These are phyloP conservation scores for Magnusiomyces fungicola DNA, from an alignment of 1,139 yeast species.

Conservation along the genomic window DNA sequence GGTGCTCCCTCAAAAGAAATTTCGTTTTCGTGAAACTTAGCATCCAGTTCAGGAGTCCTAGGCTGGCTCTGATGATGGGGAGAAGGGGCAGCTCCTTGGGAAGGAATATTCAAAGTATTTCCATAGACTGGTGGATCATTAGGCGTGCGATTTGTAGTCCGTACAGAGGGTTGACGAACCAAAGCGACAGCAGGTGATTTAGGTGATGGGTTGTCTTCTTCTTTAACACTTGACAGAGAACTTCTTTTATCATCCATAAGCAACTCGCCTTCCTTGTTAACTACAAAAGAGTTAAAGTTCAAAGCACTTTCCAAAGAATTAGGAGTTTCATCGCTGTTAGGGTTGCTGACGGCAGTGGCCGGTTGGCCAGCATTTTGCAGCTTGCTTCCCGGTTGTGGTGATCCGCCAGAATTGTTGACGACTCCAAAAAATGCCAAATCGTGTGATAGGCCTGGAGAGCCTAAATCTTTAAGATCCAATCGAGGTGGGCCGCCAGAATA, in stretches of 20 bases:
- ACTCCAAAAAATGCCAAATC: constrained; percentile 8
- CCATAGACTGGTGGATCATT: too few relatives aligned
- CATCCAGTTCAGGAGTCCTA: constrained; percentile 1
- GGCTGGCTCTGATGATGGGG: neutral
- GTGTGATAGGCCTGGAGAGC: constrained; percentile 10
- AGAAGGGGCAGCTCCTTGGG: constrained; percentile 6
- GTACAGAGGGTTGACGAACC: constrained; percentile 3
- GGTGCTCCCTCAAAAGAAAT: constrained; percentile 74
- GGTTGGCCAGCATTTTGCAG: neutral
- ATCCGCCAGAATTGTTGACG: neutral
- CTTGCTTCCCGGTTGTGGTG: too few relatives aligned
- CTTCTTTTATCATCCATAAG: too few relatives aligned
- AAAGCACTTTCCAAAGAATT: too few relatives aligned
- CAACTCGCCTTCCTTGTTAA: too few relatives aligned
- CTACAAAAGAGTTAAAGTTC: too few relatives aligned
- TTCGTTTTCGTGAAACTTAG: constrained; percentile 43
- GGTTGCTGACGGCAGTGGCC: too few relatives aligned
- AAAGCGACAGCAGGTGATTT: constrained; percentile 5
- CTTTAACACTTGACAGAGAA: neutral
- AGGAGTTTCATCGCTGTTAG: too few relatives aligned
- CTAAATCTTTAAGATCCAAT: constrained; percentile 14
- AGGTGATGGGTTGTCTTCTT: constrained; percentile 6
- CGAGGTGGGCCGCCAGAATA: constrained; percentile 13
- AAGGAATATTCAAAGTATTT: constrained; percentile 12
- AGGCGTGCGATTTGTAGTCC: neutral